Evolutionary conservation across 2,329 filamentous ascomycete genomes (phyloP), one percentile per base, ranked within the genome.

Genomic region (Furcasterigmium furcatum): DNA sequence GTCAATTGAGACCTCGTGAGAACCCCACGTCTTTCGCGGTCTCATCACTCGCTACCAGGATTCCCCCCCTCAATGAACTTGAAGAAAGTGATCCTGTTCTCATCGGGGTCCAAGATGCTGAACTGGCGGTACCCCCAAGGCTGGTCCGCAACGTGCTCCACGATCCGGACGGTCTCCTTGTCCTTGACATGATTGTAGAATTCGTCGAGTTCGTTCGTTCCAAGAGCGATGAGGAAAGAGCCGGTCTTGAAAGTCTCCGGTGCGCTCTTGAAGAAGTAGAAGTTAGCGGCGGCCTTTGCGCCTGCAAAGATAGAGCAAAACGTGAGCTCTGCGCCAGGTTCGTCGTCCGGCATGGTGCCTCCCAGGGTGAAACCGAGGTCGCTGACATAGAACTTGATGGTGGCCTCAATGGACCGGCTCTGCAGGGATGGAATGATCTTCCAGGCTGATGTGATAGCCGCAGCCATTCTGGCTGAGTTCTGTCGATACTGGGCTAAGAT

Each of bases 371-470:
- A 47, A 14, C 38, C 38, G 13, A 45, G 42, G n/a, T 47, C 38
- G 6, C 44, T 3, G 14, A 29, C 38, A 13, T 41, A 49, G 18
- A 44, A 43, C 16, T 16, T 21, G 10, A 42, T 42, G 8, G 45
- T 46, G 12, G 42, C 44, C 16, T 20, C n/a, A 12, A 43, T 46
- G 10, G 45, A 38, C 13, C 24, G 34, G 21, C 27, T 46, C 12
- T 21, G 9, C 16, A 49, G 44, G 19, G 22, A 36, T n/a, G 39
- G 47, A 14, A 44, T 45, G 12, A 45, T 49, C 16, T 51, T 49
- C 47, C 49, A 51, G 2, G 47, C 45, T 10, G 45, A 47, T 2
- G 16, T 27, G 35, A 49, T 36, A 2, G 34, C 38, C 16, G 12
- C 9, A 20, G 32, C 41, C 22, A 34, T 22, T n/a, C n/a, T n/a